Conservation (phyloP, 2,329 filamentous ascomycete genomes). For the Paecilomyces formosus region DNA sequence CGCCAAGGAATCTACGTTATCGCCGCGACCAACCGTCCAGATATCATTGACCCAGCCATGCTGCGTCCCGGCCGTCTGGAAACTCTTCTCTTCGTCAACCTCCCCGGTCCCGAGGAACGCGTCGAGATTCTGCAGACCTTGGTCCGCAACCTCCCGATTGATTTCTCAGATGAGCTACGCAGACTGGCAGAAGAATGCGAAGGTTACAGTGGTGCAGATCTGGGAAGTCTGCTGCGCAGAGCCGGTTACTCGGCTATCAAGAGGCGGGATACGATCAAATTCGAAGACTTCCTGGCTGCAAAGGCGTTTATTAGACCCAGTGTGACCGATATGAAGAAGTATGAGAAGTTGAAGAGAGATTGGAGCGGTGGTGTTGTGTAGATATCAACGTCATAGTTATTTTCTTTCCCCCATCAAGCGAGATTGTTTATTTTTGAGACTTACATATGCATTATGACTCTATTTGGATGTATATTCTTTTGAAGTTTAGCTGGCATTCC, state of each 20-base stretch:
- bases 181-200: slow-evolving; percentile 64
- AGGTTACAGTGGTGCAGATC: slow-evolving; percentile 67
- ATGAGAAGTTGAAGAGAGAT: slow-evolving; percentile 46
- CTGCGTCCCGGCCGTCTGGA: slow-evolving; percentile 84
- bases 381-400: slow-evolving; percentile 1
- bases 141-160: slow-evolving; percentile 43
- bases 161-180: slow-evolving; percentile 50
- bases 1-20: slow-evolving; percentile 88
- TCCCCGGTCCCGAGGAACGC: slow-evolving; percentile 71
- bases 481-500: no score
- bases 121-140: slow-evolving; percentile 76
- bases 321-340: slow-evolving; percentile 52
- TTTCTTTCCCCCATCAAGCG: not conserved
- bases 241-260: slow-evolving; percentile 53
- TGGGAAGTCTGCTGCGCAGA: slow-evolving; percentile 51
- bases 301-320: slow-evolving; percentile 38
- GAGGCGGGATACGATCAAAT: slow-evolving; percentile 39
- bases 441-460: no score
- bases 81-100: slow-evolving; percentile 79
- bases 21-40: slow-evolving; percentile 87
- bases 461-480: no score
- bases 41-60: slow-evolving; percentile 96
- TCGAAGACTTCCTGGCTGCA: slow-evolving; percentile 36
- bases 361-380: slow-evolving; percentile 36
- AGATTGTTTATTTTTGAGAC: no score